A percentile compares a stretch with the other conserved stretches of the same genome.
phyloP scores from a whole-genome alignment of 345 rosid genomes.

The Bruguiera sexangula region DNA sequence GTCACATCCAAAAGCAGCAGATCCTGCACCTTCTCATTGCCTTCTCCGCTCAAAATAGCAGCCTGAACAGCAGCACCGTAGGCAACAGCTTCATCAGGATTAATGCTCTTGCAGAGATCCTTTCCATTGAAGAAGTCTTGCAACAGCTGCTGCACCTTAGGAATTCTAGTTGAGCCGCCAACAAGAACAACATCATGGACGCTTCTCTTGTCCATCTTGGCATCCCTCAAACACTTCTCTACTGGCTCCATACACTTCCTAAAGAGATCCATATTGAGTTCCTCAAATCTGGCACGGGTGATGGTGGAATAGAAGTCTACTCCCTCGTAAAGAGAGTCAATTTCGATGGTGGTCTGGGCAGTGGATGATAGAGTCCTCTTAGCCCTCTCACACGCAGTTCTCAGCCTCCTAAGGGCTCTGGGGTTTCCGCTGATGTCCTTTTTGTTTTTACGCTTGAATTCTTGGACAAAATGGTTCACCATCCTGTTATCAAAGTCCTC shows the following conservation, averaged over 20 bases:
- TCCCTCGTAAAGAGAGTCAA: constrained; percentile 27
- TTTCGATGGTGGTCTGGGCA: constrained; percentile 30
- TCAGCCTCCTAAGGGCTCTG: constrained; percentile 30
- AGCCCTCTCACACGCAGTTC: constrained; percentile 29
- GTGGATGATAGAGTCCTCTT: constrained; percentile 33
- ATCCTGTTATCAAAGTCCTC: constrained; percentile 28
- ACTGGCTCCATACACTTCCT: constrained; percentile 33
- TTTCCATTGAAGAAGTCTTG: constrained; percentile 28
- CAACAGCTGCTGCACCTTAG: constrained; percentile 26
- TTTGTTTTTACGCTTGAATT: constrained; percentile 26
- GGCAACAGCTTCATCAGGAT: neutral
- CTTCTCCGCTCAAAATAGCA: constrained; percentile 25
- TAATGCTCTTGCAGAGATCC: constrained; percentile 30
- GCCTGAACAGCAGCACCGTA: constrained; percentile 6
- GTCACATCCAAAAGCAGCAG: constrained; percentile 21
- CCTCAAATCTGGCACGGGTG: constrained; percentile 29
- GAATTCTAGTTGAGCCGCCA: constrained; percentile 29
- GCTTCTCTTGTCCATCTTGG: constrained; percentile 27
- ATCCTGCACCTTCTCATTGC: constrained; percentile 27
- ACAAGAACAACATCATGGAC: constrained; percentile 28
- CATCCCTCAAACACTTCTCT: constrained; percentile 29
- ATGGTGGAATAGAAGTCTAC: constrained; percentile 24
- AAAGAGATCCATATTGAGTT: constrained; percentile 28
- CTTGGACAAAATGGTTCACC: constrained; percentile 29
- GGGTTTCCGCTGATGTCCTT: constrained; percentile 31